These are phyloP conservation scores for Leishmania major DNA, from an alignment of 208 protist genomes.

Conservation along the genomic window DNA sequence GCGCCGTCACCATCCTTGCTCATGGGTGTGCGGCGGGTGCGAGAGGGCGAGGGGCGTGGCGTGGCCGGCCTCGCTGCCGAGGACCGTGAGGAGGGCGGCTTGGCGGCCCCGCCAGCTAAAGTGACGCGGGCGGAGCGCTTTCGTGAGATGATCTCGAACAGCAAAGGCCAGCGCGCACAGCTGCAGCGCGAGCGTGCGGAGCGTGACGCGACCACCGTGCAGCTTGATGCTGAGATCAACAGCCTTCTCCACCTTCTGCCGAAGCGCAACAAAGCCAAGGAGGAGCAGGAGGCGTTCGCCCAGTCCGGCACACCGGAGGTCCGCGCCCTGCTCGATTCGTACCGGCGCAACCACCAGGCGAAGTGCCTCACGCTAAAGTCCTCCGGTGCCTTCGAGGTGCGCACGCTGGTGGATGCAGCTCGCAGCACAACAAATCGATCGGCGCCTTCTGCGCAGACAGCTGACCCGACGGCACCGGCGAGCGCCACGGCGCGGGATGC, in stretches of 20 bases:
- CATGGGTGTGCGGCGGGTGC: constrained; percentile 33
- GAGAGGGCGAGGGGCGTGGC: constrained; percentile 12
- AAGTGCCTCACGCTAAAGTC: constrained; percentile 50
- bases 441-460: not conserved
- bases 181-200: constrained; percentile 69
- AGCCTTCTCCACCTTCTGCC: constrained; percentile 69
- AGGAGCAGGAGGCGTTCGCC: constrained; percentile 67
- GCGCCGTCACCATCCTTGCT: constrained; percentile 8
- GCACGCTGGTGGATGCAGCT: constrained; percentile 13
- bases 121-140: constrained; percentile 66
- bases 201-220: constrained; percentile 56
- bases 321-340: constrained; percentile 47
- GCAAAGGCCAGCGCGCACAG: constrained; percentile 59
- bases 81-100: not conserved
- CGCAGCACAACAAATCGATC: not conserved
- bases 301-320: constrained; percentile 63
- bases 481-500: not conserved
- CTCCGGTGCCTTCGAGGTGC: constrained; percentile 48
- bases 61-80: constrained; percentile 18
- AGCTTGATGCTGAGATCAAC: constrained; percentile 75
- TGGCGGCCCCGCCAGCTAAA: constrained; percentile 33
- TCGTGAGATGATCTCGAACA: constrained; percentile 65
- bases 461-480: constrained; percentile 4
- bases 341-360: constrained; percentile 49
- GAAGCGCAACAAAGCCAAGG: constrained; percentile 55